Evolutionary conservation across 2,329 filamentous ascomycete species (phyloP), one percentile per base, ranked within the genome.

Genomic region (Nothophaeocryptopus gaeumannii): DNA sequence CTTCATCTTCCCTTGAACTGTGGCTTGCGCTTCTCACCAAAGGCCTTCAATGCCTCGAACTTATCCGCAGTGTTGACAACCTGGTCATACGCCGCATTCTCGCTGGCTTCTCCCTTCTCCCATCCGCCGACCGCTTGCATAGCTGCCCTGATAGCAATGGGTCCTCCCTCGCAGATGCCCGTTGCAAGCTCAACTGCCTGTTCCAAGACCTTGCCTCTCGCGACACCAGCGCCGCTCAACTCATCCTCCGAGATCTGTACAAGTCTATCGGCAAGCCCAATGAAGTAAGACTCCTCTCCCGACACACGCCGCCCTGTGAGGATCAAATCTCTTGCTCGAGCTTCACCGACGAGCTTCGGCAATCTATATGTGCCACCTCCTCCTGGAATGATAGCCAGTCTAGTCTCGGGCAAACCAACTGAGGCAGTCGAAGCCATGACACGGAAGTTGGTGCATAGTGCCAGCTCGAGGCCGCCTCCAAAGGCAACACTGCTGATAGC

Each of bases 351-450:
- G 14, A 99, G 72, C 8, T 79, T 80, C 1, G 90, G 89, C 0
- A 99, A 82, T 8, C 93, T 85, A 70, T 89, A 89, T 1, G 92
- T 97, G 53, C 92, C 93, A 37, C 93, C 93, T 2, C 92, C 93
- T 51, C 93, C 93, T 2, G 93, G 93, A 58, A 99, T 87, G 67
- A 99, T 99, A 48, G 87, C 93, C 2, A 99, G 80, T 2, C 91
- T 80, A 1, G 93, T 97, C 70, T 99, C 93, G 1, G 93, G 93
- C 5, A 97, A 81, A 0, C 84, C 91, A 47, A 99, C 83, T 16
- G 78, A 74, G 12, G 89, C 87, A 31, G 84, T 87, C 34, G 88
- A 89, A 30, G 84, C 81, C 59, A 97, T 85, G 45, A 99, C 85
- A 58, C 93, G 89, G 71, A 99, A 83, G 70, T 93, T 84, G 1